Conservation (phyloP, 2,329 filamentous ascomycete genomes). For the Epichloe sibirici region DNA sequence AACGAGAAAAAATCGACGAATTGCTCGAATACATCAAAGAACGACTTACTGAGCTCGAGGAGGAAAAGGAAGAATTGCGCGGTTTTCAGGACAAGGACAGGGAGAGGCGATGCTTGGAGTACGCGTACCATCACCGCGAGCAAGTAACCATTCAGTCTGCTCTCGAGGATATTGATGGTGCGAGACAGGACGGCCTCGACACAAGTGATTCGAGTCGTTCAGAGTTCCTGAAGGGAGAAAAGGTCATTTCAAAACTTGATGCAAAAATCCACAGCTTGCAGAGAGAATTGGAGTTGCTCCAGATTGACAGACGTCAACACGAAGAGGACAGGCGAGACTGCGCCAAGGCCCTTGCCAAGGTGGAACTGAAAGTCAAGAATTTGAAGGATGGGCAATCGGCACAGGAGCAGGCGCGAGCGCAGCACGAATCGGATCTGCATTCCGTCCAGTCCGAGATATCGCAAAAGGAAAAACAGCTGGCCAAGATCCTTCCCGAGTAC, state of each 20-base stretch:
- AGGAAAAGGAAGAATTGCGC: constrained; percentile 91
- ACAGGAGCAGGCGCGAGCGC: constrained; percentile 58
- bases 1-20: constrained; percentile 88
- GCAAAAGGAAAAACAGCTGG: constrained; percentile 64
- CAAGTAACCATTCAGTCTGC: constrained; percentile 67
- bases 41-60: constrained; percentile 76
- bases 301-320: constrained; percentile 73
- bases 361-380: constrained; percentile 73
- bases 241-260: constrained; percentile 65
- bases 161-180: constrained; percentile 72
- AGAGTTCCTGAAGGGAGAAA: constrained; percentile 65
- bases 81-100: constrained; percentile 92
- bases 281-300: constrained; percentile 72
- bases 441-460: constrained; percentile 63
- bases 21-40: constrained; percentile 85
- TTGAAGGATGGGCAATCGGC: constrained; percentile 72
- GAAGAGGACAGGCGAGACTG: constrained; percentile 82
- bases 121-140: constrained; percentile 85
- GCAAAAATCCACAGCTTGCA: constrained; percentile 67
- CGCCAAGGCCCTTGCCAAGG: constrained; percentile 68
- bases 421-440: constrained; percentile 60
- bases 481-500: constrained; percentile 64
- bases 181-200: constrained; percentile 70
- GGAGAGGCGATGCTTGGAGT: constrained; percentile 83
- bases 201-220: constrained; percentile 71